Evolutionary conservation across 169 alveolate species (phyloP).

Genomic region (Plasmodium falciparum): DNA sequence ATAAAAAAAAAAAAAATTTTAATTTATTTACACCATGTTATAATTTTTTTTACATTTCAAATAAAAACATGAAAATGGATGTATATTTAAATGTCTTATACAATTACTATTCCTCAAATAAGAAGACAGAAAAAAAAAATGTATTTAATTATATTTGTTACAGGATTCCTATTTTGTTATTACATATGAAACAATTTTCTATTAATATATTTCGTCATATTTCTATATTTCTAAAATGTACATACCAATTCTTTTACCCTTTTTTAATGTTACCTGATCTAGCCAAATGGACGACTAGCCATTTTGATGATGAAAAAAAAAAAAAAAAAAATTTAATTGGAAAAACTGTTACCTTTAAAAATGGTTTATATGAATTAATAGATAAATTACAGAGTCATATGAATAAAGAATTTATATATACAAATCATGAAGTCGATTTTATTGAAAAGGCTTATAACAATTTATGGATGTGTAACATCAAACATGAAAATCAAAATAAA

Average conservation of each 20-base stretch:
- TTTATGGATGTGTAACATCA: conserved; percentile 31
- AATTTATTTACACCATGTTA: background rate
- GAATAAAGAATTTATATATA: conserved; percentile 16
- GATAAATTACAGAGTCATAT: conserved; percentile 8
- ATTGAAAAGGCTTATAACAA: conserved; percentile 13
- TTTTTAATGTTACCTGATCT: background rate
- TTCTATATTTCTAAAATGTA: background rate
- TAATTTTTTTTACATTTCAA: background rate
- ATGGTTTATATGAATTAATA: conserved; percentile 47
- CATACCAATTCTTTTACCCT: background rate
- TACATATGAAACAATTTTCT: too few relatives aligned
- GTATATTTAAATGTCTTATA: too few relatives aligned
- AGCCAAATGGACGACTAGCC: background rate
- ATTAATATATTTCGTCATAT: background rate
- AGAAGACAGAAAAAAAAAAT: background rate
- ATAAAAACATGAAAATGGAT: too few relatives aligned
- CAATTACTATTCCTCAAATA: too few relatives aligned
- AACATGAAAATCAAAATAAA: background rate
- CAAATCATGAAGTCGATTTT: conserved; percentile 39
- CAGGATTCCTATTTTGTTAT: too few relatives aligned
- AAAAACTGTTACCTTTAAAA: conserved; percentile 30
- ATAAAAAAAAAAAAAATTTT: too few relatives aligned
- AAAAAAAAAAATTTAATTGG: conserved; percentile 32
- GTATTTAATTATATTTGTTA: background rate
- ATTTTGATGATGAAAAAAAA: background rate